Conservation (phyloP, 2,329 filamentous ascomycete species). For the Aureobasidium sp. region DNA sequence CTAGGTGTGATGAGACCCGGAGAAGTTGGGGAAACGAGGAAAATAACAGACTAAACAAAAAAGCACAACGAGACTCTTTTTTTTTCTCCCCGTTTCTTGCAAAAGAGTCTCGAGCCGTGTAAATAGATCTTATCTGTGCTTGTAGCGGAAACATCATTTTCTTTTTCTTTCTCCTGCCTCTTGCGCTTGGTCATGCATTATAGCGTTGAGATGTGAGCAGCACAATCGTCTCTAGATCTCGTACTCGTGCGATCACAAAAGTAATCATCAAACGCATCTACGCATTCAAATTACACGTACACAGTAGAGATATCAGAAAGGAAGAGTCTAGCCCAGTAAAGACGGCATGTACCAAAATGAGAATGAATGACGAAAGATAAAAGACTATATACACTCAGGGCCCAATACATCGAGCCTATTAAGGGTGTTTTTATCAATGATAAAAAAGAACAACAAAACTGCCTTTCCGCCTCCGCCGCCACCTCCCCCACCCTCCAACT, state of each 20-base stretch:
- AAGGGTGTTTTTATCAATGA: background rate
- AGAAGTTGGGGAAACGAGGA: background rate
- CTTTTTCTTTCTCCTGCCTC: background rate
- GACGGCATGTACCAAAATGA: background rate
- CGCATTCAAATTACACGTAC: background rate
- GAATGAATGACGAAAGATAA: background rate
- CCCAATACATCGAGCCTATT: background rate
- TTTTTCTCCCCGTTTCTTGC: background rate
- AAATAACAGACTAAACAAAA: background rate
- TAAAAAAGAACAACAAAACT: background rate
- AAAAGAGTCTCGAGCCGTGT: constrained; percentile 1
- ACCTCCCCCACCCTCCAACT: too few species aligned
- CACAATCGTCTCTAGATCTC: background rate
- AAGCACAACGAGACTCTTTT: constrained; percentile 9
- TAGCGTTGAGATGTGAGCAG: background rate
- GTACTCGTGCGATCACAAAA: too few species aligned
- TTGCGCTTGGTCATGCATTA: background rate
- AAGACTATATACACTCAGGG: constrained; percentile 4
- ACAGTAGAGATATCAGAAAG: background rate
- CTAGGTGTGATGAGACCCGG: background rate
- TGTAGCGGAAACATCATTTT: constrained; percentile 14
- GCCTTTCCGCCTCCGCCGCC: too few species aligned
- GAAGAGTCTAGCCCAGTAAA: background rate
- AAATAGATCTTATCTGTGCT: constrained; percentile 17
- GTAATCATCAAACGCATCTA: too few species aligned